Percentiles rank a stretch among this genome's conserved stretches.
Evolutionary conservation across 805 yeast species (phyloP).

Genomic region (Suhomyces prunicola): DNA sequence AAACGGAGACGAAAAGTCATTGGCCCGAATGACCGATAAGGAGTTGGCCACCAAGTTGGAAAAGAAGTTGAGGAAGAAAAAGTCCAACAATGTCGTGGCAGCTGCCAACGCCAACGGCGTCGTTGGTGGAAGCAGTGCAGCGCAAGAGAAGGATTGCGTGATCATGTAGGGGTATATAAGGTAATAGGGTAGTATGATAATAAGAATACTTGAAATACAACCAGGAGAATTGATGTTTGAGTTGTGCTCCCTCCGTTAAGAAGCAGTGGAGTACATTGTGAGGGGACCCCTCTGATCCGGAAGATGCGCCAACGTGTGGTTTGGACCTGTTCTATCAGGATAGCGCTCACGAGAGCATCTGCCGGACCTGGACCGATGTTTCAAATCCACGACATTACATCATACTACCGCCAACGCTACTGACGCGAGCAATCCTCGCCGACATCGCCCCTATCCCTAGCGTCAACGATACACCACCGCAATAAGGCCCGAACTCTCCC

Average conservation of each 20-base stretch:
- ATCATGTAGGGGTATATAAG: conserved; percentile 28
- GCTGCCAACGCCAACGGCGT: conserved; percentile 3
- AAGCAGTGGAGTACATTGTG: too few relatives aligned
- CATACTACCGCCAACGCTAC: neutral
- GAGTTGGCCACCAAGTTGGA: conserved; percentile 28
- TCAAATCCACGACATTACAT: neutral
- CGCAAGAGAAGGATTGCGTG: conserved; percentile 44
- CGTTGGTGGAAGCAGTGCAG: conserved; percentile 7
- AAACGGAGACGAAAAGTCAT: conserved; percentile 43
- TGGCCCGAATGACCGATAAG: conserved; percentile 31
- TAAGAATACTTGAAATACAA: too few relatives aligned
- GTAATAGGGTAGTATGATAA: neutral
- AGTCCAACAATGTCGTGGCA: conserved; percentile 6
- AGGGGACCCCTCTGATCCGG: too few relatives aligned
- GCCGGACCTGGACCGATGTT: neutral
- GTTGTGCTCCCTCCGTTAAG: too few relatives aligned
- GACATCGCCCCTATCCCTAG: neutral
- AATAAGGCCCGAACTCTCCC: neutral
- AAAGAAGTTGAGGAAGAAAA: conserved; percentile 29
- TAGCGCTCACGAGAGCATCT: neutral
- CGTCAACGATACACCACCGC: neutral
- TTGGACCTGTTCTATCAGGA: neutral
- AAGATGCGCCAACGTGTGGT: too few relatives aligned
- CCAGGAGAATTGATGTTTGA: too few relatives aligned
- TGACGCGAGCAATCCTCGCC: neutral